Evolutionary conservation across 805 yeast genomes (phyloP).

Genomic region (Hanseniaspora mollemarum): DNA sequence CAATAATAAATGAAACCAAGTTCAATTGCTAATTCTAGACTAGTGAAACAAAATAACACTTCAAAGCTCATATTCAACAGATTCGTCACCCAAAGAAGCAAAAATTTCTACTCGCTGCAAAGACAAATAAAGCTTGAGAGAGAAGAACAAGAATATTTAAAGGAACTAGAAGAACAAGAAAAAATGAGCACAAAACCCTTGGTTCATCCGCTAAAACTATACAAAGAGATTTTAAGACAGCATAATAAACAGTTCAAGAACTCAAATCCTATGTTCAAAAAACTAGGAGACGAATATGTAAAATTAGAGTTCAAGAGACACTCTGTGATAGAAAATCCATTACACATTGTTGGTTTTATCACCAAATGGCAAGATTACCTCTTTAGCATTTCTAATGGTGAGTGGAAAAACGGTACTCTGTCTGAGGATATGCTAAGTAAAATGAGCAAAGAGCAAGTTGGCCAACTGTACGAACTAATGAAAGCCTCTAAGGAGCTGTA

Average conservation of each 20-base stretch:
- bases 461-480: conserved; percentile 72
- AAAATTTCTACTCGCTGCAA: neutral
- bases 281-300: conserved; percentile 82
- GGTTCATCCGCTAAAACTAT: conserved; percentile 71
- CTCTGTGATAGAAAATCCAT: conserved; percentile 69
- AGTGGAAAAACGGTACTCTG: conserved; percentile 54
- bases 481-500: conserved; percentile 43
- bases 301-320: conserved; percentile 83
- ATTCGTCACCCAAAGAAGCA: neutral
- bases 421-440: conserved; percentile 57
- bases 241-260: conserved; percentile 35
- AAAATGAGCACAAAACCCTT: conserved; percentile 34
- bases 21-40: neutral
- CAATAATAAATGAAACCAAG: neutral
- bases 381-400: conserved; percentile 44
- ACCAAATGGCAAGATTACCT: conserved; percentile 90
- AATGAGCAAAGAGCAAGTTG: conserved; percentile 82
- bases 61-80: neutral
- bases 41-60: neutral
- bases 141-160: neutral
- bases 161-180: conserved; percentile 6
- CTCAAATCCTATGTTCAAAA: conserved; percentile 58
- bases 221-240: conserved; percentile 70
- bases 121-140: neutral
- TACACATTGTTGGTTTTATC: conserved; percentile 85